phyloP scores from a whole-genome alignment of 2,329 filamentous ascomycete species.

The Davidsoniella eucalypti region DNA sequence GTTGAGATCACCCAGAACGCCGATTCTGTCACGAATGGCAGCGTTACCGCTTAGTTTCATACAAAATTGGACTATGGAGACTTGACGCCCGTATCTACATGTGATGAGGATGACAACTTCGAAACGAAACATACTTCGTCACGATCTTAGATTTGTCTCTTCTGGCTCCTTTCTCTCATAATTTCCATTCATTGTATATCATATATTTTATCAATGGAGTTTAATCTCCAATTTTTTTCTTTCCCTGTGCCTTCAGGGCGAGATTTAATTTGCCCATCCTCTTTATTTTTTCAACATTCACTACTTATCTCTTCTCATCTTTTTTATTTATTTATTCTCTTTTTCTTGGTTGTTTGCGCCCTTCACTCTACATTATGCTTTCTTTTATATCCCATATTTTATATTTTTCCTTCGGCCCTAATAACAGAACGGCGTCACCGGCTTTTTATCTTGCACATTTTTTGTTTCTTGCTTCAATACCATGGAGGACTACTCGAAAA shows the following conservation, averaged over 20 bases:
- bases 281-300: slow-evolving; percentile 7
- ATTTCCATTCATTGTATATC: neutral
- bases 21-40: slow-evolving; percentile 16
- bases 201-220: neutral
- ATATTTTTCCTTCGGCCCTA: slow-evolving; percentile 29
- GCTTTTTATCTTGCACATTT: slow-evolving; percentile 15
- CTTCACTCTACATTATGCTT: slow-evolving; percentile 3
- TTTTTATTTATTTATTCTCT: slow-evolving; percentile 6
- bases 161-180: neutral
- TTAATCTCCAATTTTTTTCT: slow-evolving; percentile 3
- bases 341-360: slow-evolving; percentile 6
- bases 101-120: neutral
- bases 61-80: neutral
- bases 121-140: too few species aligned
- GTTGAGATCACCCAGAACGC: slow-evolving; percentile 32
- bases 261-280: slow-evolving; percentile 1
- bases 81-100: neutral
- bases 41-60: too few species aligned
- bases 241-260: neutral
- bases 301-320: neutral
- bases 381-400: slow-evolving; percentile 24
- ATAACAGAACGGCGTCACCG: slow-evolving; percentile 22
- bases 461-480: slow-evolving; percentile 3
- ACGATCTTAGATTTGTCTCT: neutral
- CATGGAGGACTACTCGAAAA: slow-evolving; percentile 14